A percentile compares a stretch with the other conserved stretches of the same genome.
phyloP scores from a whole-genome alignment of 1,284 basidiomycete species.

The Neonothopanus nambi region DNA sequence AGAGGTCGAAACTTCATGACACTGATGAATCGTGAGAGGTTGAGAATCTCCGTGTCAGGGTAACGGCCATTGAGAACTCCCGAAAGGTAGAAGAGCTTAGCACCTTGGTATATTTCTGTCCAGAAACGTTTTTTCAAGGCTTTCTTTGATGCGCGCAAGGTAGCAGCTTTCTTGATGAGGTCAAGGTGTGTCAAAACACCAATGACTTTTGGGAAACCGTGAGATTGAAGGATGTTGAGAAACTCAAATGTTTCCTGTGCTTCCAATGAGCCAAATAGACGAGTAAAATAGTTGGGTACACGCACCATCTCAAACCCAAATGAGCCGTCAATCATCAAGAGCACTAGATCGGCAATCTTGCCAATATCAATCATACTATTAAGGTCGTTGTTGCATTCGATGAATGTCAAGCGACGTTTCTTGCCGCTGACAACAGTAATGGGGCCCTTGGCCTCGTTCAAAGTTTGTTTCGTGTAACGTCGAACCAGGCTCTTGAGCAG shows the following conservation, averaged over 20 bases:
- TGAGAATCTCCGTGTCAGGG: constrained; percentile 95
- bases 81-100: constrained; percentile 97
- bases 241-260: constrained; percentile 97
- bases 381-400: constrained; percentile 97
- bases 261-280: constrained; percentile 1
- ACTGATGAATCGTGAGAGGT: constrained; percentile 93
- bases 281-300: neutral
- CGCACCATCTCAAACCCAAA: constrained; percentile 98
- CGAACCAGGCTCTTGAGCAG: constrained; percentile 91
- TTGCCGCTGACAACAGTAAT: constrained; percentile 96
- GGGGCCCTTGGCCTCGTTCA: constrained; percentile 90
- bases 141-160: constrained; percentile 92
- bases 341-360: constrained; percentile 94
- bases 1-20: constrained; percentile 99
- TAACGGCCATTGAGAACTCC: constrained; percentile 98
- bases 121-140: constrained; percentile 98
- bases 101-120: constrained; percentile 99
- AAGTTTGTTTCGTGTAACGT: constrained; percentile 92
- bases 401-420: constrained; percentile 89
- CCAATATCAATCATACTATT: constrained; percentile 98
- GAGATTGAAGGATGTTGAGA: constrained; percentile 93
- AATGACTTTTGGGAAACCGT: constrained; percentile 98
- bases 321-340: constrained; percentile 97
- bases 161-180: constrained; percentile 91
- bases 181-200: constrained; percentile 96